Evolutionary conservation across 1,284 basidiomycete species (phyloP).

Genomic region (Phlebopus sp.): DNA sequence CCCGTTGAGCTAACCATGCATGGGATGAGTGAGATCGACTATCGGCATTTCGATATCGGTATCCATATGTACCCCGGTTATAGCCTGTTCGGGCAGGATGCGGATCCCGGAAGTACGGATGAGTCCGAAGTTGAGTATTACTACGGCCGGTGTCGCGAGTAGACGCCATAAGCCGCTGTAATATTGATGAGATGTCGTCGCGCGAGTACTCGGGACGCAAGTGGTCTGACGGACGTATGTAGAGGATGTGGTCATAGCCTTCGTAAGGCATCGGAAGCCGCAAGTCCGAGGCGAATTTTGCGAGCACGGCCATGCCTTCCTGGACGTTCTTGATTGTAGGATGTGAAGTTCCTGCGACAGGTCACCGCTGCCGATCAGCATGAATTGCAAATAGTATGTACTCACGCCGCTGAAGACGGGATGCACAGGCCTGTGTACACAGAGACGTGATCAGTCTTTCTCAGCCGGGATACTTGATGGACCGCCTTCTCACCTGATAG

Average conservation of each 20-base stretch:
- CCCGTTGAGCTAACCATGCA: neutral
- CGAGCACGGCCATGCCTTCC: slow-evolving; percentile 53
- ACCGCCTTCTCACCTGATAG: slow-evolving; percentile 54
- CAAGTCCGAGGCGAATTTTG: slow-evolving; percentile 58
- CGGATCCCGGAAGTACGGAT: slow-evolving; percentile 10
- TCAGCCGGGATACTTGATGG: slow-evolving; percentile 12
- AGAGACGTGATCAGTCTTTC: slow-evolving; percentile 13
- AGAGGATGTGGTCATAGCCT: slow-evolving; percentile 58
- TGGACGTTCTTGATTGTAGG: slow-evolving; percentile 64
- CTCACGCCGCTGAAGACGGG: slow-evolving; percentile 47
- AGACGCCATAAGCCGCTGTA: slow-evolving; percentile 45
- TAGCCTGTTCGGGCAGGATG: slow-evolving; percentile 26
- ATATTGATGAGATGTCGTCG: slow-evolving; percentile 48
- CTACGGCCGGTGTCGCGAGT: slow-evolving; percentile 15
- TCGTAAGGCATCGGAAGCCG: slow-evolving; percentile 51
- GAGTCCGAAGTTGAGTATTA: slow-evolving; percentile 6
- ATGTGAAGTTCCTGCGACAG: slow-evolving; percentile 53
- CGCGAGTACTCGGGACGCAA: slow-evolving; percentile 46
- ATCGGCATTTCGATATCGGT: slow-evolving; percentile 15
- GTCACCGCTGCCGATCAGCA: slow-evolving; percentile 6
- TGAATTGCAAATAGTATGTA: slow-evolving; percentile 24
- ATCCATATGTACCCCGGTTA: slow-evolving; percentile 12
- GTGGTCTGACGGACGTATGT: slow-evolving; percentile 51
- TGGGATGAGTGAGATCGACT: neutral
- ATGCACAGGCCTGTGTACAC: slow-evolving; percentile 47